phyloP scores from a whole-genome alignment of 495 filamentous ascomycete species.

The Monascus purpureus region DNA sequence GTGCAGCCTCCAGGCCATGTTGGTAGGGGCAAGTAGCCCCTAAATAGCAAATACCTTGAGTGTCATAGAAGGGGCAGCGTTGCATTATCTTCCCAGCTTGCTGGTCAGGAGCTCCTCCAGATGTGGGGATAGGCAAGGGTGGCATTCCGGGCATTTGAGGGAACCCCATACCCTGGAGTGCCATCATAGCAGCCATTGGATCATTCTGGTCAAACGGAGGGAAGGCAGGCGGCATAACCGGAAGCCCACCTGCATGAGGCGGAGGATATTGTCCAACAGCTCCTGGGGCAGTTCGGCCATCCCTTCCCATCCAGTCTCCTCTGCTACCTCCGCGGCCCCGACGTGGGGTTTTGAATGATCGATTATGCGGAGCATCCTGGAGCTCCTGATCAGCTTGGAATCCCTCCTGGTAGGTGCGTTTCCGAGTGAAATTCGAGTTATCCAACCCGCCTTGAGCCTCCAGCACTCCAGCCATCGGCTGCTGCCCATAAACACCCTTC shows the following conservation, averaged over 20 bases:
- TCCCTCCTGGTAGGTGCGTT: conserved; percentile 46
- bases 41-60: conserved; percentile 70
- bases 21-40: conserved; percentile 70
- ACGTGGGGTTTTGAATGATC: conserved; percentile 60
- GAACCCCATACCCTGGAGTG: conserved; percentile 55
- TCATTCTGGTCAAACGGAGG: conserved; percentile 47
- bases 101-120: conserved; percentile 11
- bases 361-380: conserved; percentile 30
- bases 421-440: conserved; percentile 19
- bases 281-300: conserved; percentile 8
- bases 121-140: conserved; percentile 28
- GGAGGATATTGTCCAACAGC: conserved; percentile 17
- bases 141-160: conserved; percentile 41
- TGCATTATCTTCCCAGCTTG: conserved; percentile 28
- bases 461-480: conserved; percentile 5
- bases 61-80: conserved; percentile 78
- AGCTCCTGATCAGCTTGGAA: conserved; percentile 38
- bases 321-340: conserved; percentile 47
- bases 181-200: conserved; percentile 56
- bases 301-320: conserved; percentile 31
- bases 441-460: conserved; percentile 7
- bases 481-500: conserved; percentile 10
- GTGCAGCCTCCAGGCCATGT: conserved; percentile 52
- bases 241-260: conserved; percentile 23
- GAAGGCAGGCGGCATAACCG: conserved; percentile 34